These are phyloP conservation scores for Gastrodia elata DNA, from an alignment of 106 monocot species.

Conservation along the genomic window DNA sequence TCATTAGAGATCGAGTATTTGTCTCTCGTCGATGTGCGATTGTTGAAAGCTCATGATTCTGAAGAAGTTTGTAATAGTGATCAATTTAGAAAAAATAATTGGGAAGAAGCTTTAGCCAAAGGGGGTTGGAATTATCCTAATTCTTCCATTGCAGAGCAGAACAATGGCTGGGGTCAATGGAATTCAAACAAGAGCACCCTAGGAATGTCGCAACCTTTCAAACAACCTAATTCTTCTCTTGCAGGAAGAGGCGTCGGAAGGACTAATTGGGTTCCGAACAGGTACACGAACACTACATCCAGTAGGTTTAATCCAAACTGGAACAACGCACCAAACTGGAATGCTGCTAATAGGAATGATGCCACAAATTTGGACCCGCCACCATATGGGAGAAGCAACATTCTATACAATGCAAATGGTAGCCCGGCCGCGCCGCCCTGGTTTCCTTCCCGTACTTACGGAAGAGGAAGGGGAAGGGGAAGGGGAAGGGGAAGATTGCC, in stretches of 20 bases:
- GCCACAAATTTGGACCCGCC: background rate
- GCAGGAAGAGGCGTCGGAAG: background rate
- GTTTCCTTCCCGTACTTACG: too few relatives aligned
- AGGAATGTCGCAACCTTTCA: background rate
- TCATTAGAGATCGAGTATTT: conserved; percentile 75
- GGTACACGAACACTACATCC: too few relatives aligned
- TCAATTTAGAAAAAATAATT: conserved; percentile 1
- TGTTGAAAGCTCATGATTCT: conserved; percentile 26
- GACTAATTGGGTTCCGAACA: background rate
- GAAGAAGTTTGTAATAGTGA: conserved; percentile 2
- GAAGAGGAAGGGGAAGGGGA: too few relatives aligned
- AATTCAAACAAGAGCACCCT: conserved; percentile 11
- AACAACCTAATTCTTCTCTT: background rate
- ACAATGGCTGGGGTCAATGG: conserved; percentile 28
- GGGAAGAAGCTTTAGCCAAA: conserved; percentile 2
- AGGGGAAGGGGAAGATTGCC: too few relatives aligned
- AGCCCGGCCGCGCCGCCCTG: conserved; percentile 13
- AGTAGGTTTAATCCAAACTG: background rate
- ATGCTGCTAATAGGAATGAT: background rate
- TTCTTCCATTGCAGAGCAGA: conserved; percentile 8
- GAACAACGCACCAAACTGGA: background rate
- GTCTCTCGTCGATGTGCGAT: conserved; percentile 72
- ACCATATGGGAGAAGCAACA: background rate
- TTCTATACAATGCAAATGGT: too few relatives aligned
- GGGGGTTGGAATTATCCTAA: background rate